A percentile compares a stretch with the other conserved stretches of the same genome.
Evolutionary conservation across 2,329 filamentous ascomycete species (phyloP).

Genomic region (Pseudogymnoascus sp.): DNA sequence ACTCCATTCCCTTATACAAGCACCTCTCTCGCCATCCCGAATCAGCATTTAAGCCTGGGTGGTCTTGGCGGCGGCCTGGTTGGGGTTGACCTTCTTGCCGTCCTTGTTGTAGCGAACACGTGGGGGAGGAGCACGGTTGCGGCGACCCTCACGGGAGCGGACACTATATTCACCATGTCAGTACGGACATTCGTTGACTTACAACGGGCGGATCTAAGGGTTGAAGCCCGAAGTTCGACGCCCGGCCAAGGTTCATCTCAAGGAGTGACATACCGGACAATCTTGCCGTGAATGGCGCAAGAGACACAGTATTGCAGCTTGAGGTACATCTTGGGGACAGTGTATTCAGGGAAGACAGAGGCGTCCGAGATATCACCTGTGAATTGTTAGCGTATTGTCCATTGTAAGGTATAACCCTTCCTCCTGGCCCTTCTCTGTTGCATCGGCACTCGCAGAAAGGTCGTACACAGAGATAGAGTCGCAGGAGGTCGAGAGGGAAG

Average conservation of each 20-base stretch:
- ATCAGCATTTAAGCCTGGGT: slow-evolving; percentile 24
- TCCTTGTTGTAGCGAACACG: slow-evolving; percentile 99
- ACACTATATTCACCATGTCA: slow-evolving; percentile 54
- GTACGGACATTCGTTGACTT: not conserved
- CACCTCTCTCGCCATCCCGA: slow-evolving; percentile 12
- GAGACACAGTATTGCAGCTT: slow-evolving; percentile 99
- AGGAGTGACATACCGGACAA: slow-evolving; percentile 82
- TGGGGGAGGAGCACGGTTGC: slow-evolving; percentile 97
- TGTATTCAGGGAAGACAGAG: slow-evolving; percentile 98
- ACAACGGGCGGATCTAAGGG: slow-evolving; percentile 5
- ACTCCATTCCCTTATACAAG: not conserved
- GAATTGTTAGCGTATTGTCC: slow-evolving; percentile 12
- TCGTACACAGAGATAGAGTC: not conserved
- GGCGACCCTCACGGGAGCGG: slow-evolving; percentile 90
- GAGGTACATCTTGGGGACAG: slow-evolving; percentile 99
- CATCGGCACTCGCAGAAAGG: not conserved
- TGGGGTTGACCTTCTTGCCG: slow-evolving; percentile 97
- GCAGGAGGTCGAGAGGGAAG: slow-evolving; percentile 11
- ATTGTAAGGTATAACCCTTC: not conserved
- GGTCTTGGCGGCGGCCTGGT: slow-evolving; percentile 43
- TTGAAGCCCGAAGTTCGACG: slow-evolving; percentile 28
- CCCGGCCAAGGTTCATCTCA: slow-evolving; percentile 52
- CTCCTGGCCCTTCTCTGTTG: not conserved
- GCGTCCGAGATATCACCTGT: slow-evolving; percentile 99
- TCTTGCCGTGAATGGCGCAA: slow-evolving; percentile 99